Conservation (phyloP, 2,329 filamentous ascomycete species). For the Colletotrichum sp. region DNA sequence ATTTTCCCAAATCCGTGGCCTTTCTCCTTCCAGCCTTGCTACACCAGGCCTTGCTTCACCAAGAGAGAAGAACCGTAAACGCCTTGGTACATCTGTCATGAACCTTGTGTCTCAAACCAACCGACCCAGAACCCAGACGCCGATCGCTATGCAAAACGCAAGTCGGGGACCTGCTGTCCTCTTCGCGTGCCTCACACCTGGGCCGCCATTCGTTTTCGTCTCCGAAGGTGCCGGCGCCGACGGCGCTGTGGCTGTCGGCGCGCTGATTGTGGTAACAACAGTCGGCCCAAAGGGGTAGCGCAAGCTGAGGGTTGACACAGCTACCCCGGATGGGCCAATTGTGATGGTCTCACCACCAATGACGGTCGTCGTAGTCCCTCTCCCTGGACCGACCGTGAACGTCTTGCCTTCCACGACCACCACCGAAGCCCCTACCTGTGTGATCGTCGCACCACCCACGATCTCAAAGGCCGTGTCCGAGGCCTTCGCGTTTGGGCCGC, state of each 20-base stretch:
- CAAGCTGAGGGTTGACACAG: slow-evolving; percentile 50
- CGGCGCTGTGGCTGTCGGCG: slow-evolving; percentile 29
- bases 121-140: slow-evolving; percentile 38
- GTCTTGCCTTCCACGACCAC: slow-evolving; percentile 55
- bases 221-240: slow-evolving; percentile 15
- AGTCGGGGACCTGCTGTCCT: slow-evolving; percentile 20
- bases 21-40: not conserved
- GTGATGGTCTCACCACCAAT: slow-evolving; percentile 57
- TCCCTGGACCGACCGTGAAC: slow-evolving; percentile 55
- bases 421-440: slow-evolving; percentile 50
- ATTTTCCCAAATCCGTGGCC: not conserved
- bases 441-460: slow-evolving; percentile 58
- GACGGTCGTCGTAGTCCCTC: slow-evolving; percentile 44
- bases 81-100: not conserved
- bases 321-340: slow-evolving; percentile 55
- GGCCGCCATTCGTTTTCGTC: slow-evolving; percentile 4
- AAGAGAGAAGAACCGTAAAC: not conserved
- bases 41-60: not conserved
- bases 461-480: slow-evolving; percentile 48
- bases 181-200: not conserved
- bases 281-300: slow-evolving; percentile 50
- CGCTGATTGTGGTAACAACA: slow-evolving; percentile 44
- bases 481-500: slow-evolving; percentile 41
- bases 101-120: slow-evolving; percentile 10
- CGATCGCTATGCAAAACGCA: slow-evolving; percentile 42